Conservation (phyloP, 2,329 filamentous ascomycete genomes). For the Cercospora zeina region DNA sequence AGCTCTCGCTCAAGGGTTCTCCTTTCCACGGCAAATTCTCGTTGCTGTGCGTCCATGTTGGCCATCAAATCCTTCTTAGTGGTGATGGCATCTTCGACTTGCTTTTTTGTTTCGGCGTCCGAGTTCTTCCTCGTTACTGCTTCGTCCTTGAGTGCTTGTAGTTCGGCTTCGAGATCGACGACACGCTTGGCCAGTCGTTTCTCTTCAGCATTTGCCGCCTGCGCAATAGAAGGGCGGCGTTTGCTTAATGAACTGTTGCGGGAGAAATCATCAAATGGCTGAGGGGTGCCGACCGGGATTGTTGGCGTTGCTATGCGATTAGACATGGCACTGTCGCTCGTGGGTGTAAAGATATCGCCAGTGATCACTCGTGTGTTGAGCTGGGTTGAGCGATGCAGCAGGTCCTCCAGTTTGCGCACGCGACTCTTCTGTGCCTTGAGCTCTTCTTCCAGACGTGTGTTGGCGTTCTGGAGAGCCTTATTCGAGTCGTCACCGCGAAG, state of each 20-base stretch:
- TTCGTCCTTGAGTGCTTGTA: conserved; percentile 74
- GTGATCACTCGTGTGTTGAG: conserved; percentile 49
- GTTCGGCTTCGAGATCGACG: conserved; percentile 72
- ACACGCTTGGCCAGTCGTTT: conserved; percentile 62
- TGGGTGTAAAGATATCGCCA: conserved; percentile 40
- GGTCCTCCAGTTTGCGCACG: conserved; percentile 84
- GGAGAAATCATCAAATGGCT: conserved; percentile 30
- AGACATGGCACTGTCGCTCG: conserved; percentile 30
- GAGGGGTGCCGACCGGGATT: conserved; percentile 21
- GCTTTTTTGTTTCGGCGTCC: conserved; percentile 63
- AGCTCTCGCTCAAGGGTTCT: conserved; percentile 81
- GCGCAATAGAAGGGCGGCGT: conserved; percentile 61
- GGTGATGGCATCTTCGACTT: conserved; percentile 81
- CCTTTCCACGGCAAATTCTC: conserved; percentile 82
- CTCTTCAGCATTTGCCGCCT: conserved; percentile 63
- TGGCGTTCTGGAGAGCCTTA: conserved; percentile 50
- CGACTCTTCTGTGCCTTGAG: conserved; percentile 91
- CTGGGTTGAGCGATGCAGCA: conserved; percentile 79
- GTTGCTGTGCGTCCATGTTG: conserved; percentile 89
- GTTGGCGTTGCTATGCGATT: conserved; percentile 30
- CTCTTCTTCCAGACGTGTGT: conserved; percentile 60
- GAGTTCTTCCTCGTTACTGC: conserved; percentile 55
- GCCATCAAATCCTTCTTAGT: conserved; percentile 92
- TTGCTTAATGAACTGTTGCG: conserved; percentile 32
- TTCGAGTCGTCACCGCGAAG: conserved; percentile 86